phyloP scores from a whole-genome alignment of 2,329 filamentous ascomycete species.

The Alternaria longipes region DNA sequence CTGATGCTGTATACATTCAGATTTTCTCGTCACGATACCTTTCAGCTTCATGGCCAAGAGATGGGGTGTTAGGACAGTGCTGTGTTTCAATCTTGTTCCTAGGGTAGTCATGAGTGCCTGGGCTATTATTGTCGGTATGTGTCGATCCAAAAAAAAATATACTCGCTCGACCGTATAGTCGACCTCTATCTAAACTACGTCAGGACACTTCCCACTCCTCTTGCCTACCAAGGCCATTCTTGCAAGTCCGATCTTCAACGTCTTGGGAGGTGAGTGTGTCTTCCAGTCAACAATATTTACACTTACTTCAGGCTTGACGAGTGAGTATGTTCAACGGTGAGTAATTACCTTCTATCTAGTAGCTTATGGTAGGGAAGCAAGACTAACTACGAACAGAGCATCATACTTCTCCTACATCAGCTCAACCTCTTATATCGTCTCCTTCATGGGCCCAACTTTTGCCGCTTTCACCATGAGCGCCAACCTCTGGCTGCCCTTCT shows the following conservation, averaged over 20 bases:
- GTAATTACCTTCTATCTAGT: constrained; percentile 1
- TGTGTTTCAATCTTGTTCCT: constrained; percentile 47
- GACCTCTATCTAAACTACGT: background rate
- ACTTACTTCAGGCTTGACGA: constrained; percentile 43
- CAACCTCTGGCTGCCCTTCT: constrained; percentile 50
- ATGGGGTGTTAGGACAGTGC: constrained; percentile 39
- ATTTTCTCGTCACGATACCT: constrained; percentile 49
- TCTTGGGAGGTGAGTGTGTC: constrained; percentile 50
- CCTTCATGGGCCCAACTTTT: constrained; percentile 47
- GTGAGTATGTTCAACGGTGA: constrained; percentile 45
- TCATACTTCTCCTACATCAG: constrained; percentile 50
- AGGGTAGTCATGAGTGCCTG: constrained; percentile 42
- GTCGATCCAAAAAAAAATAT: background rate
- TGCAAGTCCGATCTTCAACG: constrained; percentile 39
- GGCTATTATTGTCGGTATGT: constrained; percentile 45
- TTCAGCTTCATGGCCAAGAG: constrained; percentile 47
- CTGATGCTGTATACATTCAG: constrained; percentile 18
- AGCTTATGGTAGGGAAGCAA: background rate
- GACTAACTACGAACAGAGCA: constrained; percentile 31
- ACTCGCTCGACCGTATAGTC: background rate
- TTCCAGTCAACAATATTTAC: constrained; percentile 48
- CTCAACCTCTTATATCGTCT: constrained; percentile 47
- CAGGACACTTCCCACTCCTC: constrained; percentile 36
- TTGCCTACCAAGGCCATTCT: constrained; percentile 46
- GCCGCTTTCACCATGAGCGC: constrained; percentile 47